These are phyloP conservation scores for Effrenium voratum DNA, from an alignment of 73 alveolate genomes.

Conservation along the genomic window DNA sequence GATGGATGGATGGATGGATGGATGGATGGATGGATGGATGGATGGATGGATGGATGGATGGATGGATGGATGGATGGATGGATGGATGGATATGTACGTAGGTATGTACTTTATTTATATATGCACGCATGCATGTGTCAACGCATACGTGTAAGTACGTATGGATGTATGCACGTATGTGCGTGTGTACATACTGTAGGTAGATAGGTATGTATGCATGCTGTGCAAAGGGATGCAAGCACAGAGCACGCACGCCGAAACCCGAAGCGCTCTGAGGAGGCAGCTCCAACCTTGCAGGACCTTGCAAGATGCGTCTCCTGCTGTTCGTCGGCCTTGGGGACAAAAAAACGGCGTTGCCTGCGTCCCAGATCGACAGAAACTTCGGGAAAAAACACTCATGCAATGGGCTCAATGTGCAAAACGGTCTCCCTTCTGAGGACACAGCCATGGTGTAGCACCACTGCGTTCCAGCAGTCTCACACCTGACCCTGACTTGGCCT, in stretches of 20 bases:
- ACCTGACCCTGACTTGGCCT: too few relatives aligned
- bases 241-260: neutral
- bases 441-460: constrained; percentile 29
- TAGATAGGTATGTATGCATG: too few relatives aligned
- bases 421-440: neutral
- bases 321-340: neutral
- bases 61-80: too few relatives aligned
- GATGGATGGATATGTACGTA: too few relatives aligned
- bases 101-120: too few relatives aligned
- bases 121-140: too few relatives aligned
- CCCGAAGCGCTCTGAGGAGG: neutral
- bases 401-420: neutral
- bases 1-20: too few relatives aligned
- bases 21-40: too few relatives aligned
- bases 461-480: neutral
- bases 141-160: too few relatives aligned
- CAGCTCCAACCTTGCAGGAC: constrained; percentile 45
- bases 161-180: too few relatives aligned
- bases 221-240: neutral
- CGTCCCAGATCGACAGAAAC: neutral
- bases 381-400: neutral
- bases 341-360: neutral
- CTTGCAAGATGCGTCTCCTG: constrained; percentile 26
- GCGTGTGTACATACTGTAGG: too few relatives aligned
- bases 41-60: too few relatives aligned